These are phyloP conservation scores for Gilbertella persicaria DNA, from an alignment of 371 early-diverging fungal species.

Conservation along the genomic window DNA sequence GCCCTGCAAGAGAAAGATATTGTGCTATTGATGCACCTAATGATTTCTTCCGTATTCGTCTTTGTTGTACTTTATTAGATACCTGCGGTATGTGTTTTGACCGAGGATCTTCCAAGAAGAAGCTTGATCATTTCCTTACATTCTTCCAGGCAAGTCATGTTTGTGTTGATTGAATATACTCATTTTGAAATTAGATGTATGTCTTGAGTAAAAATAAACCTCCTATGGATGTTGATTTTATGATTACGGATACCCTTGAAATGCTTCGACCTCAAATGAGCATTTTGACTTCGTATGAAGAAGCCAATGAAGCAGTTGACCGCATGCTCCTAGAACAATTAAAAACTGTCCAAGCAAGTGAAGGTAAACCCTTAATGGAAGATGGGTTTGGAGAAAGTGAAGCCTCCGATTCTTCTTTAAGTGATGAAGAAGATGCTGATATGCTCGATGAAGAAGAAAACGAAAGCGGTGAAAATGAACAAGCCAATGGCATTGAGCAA, in stretches of 20 bases:
- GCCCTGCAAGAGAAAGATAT: conserved; percentile 66
- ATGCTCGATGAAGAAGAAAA: conserved; percentile 33
- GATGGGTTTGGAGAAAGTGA: conserved; percentile 49
- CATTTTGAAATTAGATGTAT: conserved; percentile 66
- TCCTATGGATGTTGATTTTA: conserved; percentile 90
- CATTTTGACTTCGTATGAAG: conserved; percentile 71
- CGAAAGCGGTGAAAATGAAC: neutral
- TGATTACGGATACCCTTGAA: conserved; percentile 81
- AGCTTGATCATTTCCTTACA: conserved; percentile 72
- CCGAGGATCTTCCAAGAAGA: conserved; percentile 63
- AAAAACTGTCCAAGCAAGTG: conserved; percentile 47
- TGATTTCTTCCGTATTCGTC: conserved; percentile 93
- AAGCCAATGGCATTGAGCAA: neutral
- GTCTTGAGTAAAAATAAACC: conserved; percentile 76
- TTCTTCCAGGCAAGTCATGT: conserved; percentile 67
- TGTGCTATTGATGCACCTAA: conserved; percentile 79
- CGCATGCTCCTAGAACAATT: conserved; percentile 54
- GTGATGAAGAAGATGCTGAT: conserved; percentile 51
- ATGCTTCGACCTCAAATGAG: conserved; percentile 68
- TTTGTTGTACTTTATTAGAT: conserved; percentile 86
- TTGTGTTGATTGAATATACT: neutral
- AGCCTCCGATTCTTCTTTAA: conserved; percentile 31
- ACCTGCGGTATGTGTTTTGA: conserved; percentile 89
- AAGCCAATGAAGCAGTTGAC: conserved; percentile 75
- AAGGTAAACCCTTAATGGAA: conserved; percentile 29